Evolutionary conservation across 768 basidiomycete genomes (phyloP).

Genomic region (Candolleomyces eurysporus): DNA sequence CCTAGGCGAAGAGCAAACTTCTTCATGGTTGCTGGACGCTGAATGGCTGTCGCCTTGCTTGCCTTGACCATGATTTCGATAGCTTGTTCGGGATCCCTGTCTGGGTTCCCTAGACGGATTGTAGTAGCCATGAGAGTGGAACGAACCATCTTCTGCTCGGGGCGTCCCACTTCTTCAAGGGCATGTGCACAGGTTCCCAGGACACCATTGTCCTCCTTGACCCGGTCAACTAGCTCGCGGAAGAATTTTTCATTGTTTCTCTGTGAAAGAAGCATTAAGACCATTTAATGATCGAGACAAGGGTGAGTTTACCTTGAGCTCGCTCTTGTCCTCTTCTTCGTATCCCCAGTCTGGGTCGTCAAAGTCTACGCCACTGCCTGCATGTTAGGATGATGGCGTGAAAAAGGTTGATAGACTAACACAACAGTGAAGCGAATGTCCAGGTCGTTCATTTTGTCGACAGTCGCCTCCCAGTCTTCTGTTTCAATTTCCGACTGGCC

Average conservation of each 20-base stretch:
- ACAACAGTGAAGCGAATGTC: conserved; percentile 65
- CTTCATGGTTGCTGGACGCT: conserved; percentile 75
- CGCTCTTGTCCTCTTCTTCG: conserved; percentile 64
- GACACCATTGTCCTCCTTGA: conserved; percentile 42
- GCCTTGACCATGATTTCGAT: conserved; percentile 72
- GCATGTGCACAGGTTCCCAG: conserved; percentile 67
- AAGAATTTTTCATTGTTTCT: conserved; percentile 82
- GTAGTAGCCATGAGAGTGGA: conserved; percentile 63
- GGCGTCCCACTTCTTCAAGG: conserved; percentile 55
- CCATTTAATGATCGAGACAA: background rate
- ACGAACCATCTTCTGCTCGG: conserved; percentile 66
- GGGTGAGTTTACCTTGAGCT: conserved; percentile 60
- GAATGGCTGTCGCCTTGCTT: conserved; percentile 75
- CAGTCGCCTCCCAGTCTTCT: conserved; percentile 73
- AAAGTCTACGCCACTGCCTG: conserved; percentile 81
- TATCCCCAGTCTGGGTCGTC: conserved; percentile 68
- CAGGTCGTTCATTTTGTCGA: conserved; percentile 59
- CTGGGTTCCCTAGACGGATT: conserved; percentile 77
- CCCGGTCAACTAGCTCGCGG: conserved; percentile 36
- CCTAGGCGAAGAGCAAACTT: conserved; percentile 54
- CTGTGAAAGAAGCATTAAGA: background rate
- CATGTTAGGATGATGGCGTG: conserved; percentile 2
- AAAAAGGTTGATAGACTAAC: conserved; percentile 38
- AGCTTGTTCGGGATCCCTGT: conserved; percentile 63
- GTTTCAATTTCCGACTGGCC: conserved; percentile 72